Base-by-base conservation (phyloP, 495 filamentous ascomycete species). In the Xylaria castorea region DNA sequence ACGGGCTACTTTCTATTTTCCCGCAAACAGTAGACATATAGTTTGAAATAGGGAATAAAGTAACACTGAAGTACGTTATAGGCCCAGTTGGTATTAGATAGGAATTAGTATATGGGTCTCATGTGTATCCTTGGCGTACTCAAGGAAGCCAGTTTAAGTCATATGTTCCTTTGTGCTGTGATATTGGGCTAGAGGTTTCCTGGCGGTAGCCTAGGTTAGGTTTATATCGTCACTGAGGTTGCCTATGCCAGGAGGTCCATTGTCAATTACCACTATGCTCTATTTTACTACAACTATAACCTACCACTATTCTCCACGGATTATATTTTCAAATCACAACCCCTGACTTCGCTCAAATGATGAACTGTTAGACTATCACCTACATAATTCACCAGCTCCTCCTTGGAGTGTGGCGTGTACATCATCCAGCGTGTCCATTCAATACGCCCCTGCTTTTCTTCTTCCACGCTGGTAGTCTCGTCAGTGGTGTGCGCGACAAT, bases 391-490 rank as follows among this genome's bases (percentile, higher is more conserved):
- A 77, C 55, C 27, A 73, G 12, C 42, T 77, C 14, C 66, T n/a
- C 77, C 4, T 73, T 78, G 22, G 64, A 77, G 27, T 73, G 73
- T 67, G 77, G 77, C 71, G 25, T 78, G 4, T 78, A 77, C 65
- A 65, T 66, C 14, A 46, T 71, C 22, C 16, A 40, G 62, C 71
- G 61, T 74, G 74, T 38, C 73, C 73, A 4, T 8, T 27, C 14
- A 32, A 71, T 58, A 4, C 53, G 11, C 75, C 73, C 25, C 69
- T 74, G 42, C 60, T 78, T 30, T 73, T 78, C 25, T 78, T 72
- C 73, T 78, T 78, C 66, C 75, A 78, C 40, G 68, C 77, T 0
- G 77, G 77, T 38, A 75, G 77, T 8, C 68, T 78, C 0, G 71
- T 75, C 18, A 58, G 55, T 20, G 77, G 77, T 9, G 60, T 60